Conservation (phyloP, 116 monocot genomes). For the Dioscorea cayenensis region DNA sequence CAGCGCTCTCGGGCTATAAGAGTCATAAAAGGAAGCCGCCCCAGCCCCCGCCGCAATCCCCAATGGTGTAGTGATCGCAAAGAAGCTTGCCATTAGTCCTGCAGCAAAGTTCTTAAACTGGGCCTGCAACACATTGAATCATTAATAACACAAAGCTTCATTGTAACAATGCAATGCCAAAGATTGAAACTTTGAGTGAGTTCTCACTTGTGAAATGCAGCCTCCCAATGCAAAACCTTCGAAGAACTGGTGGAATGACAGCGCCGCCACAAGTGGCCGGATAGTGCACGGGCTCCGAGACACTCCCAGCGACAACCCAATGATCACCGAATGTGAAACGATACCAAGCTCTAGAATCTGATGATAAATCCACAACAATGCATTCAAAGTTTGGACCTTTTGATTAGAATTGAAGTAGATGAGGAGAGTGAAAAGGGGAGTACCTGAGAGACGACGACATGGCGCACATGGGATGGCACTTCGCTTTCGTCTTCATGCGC, state of each 20-base stretch:
- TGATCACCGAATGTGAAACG: slow-evolving; percentile 94
- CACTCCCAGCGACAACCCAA: slow-evolving; percentile 89
- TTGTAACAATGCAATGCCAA: no score
- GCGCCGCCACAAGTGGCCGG: slow-evolving; percentile 74
- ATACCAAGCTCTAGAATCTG: slow-evolving; percentile 94
- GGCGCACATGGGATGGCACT: slow-evolving; percentile 34
- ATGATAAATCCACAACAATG: neutral
- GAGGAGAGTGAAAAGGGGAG: neutral
- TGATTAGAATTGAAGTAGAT: neutral
- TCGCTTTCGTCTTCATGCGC: slow-evolving; percentile 20
- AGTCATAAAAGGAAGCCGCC: slow-evolving; percentile 39
- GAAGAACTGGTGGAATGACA: slow-evolving; percentile 98
- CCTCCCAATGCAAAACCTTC: slow-evolving; percentile 94
- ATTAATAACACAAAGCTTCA: no score
- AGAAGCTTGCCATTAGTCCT: slow-evolving; percentile 57
- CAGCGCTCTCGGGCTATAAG: slow-evolving; percentile 49
- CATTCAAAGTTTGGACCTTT: neutral
- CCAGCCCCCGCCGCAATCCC: slow-evolving; percentile 50
- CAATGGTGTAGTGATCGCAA: slow-evolving; percentile 59
- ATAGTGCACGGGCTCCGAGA: slow-evolving; percentile 91
- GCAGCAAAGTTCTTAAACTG: slow-evolving; percentile 27
- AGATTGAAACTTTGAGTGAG: neutral
- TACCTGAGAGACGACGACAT: slow-evolving; percentile 63
- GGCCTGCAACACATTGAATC: slow-evolving; percentile 29
- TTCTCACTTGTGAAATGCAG: slow-evolving; percentile 75